Evolutionary conservation across 805 yeast genomes (phyloP).

Genomic region (Myxozyma vanderwaltii): DNA sequence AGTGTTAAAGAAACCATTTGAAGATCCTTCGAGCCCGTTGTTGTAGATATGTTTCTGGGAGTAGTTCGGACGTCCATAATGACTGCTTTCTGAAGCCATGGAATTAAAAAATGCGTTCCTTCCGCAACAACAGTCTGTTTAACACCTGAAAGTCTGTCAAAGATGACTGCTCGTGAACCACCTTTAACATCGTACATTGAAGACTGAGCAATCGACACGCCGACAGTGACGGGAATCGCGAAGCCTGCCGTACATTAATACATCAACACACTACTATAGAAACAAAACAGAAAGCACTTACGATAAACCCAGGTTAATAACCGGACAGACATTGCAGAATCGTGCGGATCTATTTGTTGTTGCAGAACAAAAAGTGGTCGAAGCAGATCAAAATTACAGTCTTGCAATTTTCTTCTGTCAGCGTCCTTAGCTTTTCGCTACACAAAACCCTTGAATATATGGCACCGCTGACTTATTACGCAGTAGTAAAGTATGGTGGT

Average conservation of each 20-base stretch:
- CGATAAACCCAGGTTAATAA: constrained; percentile 28
- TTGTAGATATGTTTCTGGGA: constrained; percentile 89
- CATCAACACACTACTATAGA: too few relatives aligned
- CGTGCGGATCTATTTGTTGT: background rate
- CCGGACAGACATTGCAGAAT: constrained; percentile 18
- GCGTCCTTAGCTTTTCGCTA: too few relatives aligned
- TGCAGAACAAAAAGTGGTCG: too few relatives aligned
- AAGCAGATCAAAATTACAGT: background rate
- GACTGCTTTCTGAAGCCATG: constrained; percentile 94
- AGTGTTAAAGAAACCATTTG: constrained; percentile 93
- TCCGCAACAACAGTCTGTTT: constrained; percentile 88
- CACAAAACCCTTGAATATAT: background rate
- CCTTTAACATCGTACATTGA: constrained; percentile 95
- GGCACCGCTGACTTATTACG: background rate
- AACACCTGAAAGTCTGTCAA: constrained; percentile 89
- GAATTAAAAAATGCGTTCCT: constrained; percentile 93
- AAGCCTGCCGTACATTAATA: constrained; percentile 24
- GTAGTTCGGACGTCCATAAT: constrained; percentile 90
- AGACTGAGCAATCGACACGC: constrained; percentile 71
- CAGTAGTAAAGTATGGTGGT: background rate
- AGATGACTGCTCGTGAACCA: constrained; percentile 92
- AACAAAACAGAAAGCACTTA: constrained; percentile 6
- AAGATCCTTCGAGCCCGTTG: constrained; percentile 95
- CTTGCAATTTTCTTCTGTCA: background rate
- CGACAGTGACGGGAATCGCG: constrained; percentile 42